Evolutionary conservation across 495 filamentous ascomycete genomes (phyloP).

Genomic region (Neohortaea acidophila): DNA sequence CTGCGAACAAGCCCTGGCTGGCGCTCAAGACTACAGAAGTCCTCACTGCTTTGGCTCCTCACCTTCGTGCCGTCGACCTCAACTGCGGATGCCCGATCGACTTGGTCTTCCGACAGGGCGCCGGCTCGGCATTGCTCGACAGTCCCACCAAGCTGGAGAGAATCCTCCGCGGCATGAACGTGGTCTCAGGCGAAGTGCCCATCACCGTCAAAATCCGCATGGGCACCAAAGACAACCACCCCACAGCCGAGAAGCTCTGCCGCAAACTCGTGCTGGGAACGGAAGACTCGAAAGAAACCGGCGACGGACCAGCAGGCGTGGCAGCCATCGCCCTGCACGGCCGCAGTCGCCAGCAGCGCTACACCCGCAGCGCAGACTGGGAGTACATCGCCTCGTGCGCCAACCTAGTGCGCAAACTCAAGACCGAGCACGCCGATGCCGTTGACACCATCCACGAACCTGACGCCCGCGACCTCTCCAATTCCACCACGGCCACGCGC

Average conservation of each 20-base stretch:
- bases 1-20: constrained; percentile 74
- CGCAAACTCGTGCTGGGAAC: constrained; percentile 72
- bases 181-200: constrained; percentile 70
- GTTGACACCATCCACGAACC: constrained; percentile 64
- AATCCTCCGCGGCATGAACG: constrained; percentile 89
- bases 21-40: constrained; percentile 77
- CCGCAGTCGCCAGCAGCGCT: constrained; percentile 82
- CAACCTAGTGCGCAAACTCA: constrained; percentile 63
- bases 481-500: constrained; percentile 26
- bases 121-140: constrained; percentile 89
- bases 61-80: constrained; percentile 76
- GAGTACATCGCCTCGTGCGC: constrained; percentile 80
- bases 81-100: constrained; percentile 98
- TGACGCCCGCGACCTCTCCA: constrained; percentile 41
- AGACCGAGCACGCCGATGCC: constrained; percentile 42
- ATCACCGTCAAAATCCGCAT: constrained; percentile 90
- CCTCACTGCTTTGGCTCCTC: constrained; percentile 56
- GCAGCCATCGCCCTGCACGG: constrained; percentile 92
- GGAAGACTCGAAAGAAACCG: constrained; percentile 43
- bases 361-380: constrained; percentile 83
- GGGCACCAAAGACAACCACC: constrained; percentile 65
- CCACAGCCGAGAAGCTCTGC: constrained; percentile 64
- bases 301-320: constrained; percentile 57
- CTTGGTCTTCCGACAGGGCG: constrained; percentile 68
- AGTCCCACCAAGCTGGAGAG: constrained; percentile 68